Percentiles rank a stretch among this genome's conserved stretches.
phyloP scores from a whole-genome alignment of 768 basidiomycete species.

The Pisolithus sp. region DNA sequence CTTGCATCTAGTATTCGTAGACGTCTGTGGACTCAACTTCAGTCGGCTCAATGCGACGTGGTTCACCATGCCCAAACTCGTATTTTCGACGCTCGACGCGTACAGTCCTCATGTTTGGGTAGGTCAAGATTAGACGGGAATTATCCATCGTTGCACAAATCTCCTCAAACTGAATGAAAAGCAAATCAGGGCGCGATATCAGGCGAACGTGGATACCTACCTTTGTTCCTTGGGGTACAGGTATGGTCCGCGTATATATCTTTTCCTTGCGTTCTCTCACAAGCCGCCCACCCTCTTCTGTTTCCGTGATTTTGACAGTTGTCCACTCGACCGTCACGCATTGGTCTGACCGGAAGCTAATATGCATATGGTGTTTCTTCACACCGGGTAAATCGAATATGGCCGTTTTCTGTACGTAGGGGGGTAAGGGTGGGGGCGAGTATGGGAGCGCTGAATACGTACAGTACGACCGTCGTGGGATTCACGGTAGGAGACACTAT shows the following conservation, averaged over 20 bases:
- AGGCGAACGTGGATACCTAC: constrained; percentile 30
- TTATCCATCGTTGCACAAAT: constrained; percentile 62
- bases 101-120: constrained; percentile 43
- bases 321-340: constrained; percentile 65
- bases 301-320: constrained; percentile 51
- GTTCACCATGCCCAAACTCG: constrained; percentile 19
- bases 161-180: constrained; percentile 60
- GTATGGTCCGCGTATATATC: constrained; percentile 59
- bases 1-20: constrained; percentile 25
- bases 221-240: constrained; percentile 68
- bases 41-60: constrained; percentile 28
- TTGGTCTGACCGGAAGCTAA: constrained; percentile 61
- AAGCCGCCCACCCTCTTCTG: constrained; percentile 53
- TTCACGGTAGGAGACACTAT: constrained; percentile 64
- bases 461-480: constrained; percentile 59
- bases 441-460: constrained; percentile 15
- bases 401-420: constrained; percentile 44
- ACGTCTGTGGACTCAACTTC: constrained; percentile 25
- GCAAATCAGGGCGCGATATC: not conserved
- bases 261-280: constrained; percentile 59
- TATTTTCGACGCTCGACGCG: constrained; percentile 27
- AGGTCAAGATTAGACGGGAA: constrained; percentile 54
- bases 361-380: constrained; percentile 67
- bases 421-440: constrained; percentile 18
- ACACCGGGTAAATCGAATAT: constrained; percentile 68